Conservation (phyloP, 768 basidiomycete species). For the Daedaleopsis sinensis region DNA sequence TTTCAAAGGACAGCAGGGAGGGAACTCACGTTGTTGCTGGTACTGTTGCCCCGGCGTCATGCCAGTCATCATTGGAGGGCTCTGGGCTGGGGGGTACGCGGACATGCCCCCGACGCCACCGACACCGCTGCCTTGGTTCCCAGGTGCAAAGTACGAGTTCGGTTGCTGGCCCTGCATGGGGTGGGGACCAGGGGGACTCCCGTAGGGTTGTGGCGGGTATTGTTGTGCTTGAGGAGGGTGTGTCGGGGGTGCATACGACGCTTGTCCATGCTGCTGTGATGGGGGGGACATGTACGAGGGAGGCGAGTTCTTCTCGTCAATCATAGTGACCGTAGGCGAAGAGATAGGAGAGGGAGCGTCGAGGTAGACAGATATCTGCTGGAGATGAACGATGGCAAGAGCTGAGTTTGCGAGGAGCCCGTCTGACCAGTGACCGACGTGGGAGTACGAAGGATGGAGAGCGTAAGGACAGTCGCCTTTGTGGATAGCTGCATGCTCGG, state of each 20-base stretch:
- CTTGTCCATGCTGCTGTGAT: background rate
- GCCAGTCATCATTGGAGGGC: conserved; percentile 2
- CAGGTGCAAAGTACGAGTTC: background rate
- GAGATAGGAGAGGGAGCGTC: background rate
- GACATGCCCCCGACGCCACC: background rate
- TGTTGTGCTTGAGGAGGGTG: background rate
- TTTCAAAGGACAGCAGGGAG: background rate
- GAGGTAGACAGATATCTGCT: background rate
- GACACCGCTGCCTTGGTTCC: background rate
- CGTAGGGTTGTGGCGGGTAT: conserved; percentile 1
- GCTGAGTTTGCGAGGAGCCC: background rate
- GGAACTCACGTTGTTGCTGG: conserved; percentile 25
- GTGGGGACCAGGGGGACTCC: background rate
- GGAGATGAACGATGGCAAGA: background rate
- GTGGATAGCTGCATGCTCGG: no score
- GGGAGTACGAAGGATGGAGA: no score
- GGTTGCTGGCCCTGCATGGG: background rate
- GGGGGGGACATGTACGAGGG: conserved; percentile 6
- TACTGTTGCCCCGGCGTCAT: conserved; percentile 18
- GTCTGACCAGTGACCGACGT: background rate
- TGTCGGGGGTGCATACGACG: background rate
- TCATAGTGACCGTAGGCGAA: background rate
- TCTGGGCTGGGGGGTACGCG: conserved; percentile 5
- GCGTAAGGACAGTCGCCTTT: no score
- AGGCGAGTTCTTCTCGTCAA: conserved; percentile 13